Evolutionary conservation across 306 rosid genomes (phyloP).

Genomic region (Malus asiatica): DNA sequence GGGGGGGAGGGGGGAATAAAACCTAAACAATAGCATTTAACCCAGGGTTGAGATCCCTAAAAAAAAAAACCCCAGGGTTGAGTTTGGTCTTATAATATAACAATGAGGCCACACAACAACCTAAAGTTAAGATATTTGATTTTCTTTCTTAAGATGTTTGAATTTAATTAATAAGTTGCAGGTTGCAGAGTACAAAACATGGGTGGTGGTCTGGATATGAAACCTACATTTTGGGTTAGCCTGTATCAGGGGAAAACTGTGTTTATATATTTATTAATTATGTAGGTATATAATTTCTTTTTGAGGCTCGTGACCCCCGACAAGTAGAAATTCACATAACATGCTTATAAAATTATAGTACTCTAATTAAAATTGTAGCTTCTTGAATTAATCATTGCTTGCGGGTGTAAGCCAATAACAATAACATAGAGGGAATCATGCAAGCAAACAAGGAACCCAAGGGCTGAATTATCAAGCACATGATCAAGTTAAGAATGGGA

Average conservation of each 20-base stretch:
- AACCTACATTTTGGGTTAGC: neutral
- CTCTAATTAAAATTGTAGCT: neutral
- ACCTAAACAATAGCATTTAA: no score
- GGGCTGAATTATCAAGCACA: neutral
- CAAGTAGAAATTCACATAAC: conserved; percentile 5
- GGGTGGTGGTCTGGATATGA: neutral
- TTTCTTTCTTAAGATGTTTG: neutral
- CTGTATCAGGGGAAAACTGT: conserved; percentile 2
- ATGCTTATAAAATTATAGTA: neutral
- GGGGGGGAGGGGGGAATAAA: no score
- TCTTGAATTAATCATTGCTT: neutral
- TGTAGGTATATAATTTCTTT: neutral
- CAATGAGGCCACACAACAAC: neutral
- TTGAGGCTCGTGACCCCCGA: neutral
- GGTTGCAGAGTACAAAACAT: neutral
- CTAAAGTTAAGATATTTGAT: neutral
- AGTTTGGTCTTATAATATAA: no score
- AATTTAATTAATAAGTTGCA: neutral
- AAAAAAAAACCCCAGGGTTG: no score
- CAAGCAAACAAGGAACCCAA: neutral
- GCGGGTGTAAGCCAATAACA: neutral
- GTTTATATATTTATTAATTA: neutral
- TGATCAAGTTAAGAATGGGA: neutral
- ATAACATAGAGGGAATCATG: conserved; percentile 5
- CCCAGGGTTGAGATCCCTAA: no score